Percentiles rank a stretch among this genome's conserved stretches.
Conservation (phyloP, 192 early-diverging fungal species). For the Backusella sp. region DNA sequence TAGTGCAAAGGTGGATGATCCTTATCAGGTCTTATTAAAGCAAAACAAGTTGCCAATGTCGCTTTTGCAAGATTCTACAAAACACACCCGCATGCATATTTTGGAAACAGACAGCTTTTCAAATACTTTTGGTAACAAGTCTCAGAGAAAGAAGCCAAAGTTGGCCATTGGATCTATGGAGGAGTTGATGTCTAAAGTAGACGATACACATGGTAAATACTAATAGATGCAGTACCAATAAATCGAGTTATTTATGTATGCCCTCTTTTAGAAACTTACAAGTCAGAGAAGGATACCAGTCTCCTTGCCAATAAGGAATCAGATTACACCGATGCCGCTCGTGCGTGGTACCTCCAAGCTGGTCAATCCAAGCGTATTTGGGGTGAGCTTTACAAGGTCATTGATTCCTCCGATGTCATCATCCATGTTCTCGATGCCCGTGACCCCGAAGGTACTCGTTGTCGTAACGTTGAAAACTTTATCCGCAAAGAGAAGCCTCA, state of each 20-base stretch:
- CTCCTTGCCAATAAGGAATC: constrained; percentile 72
- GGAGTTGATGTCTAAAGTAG: constrained; percentile 72
- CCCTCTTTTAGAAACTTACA: constrained; percentile 28
- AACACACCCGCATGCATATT: constrained; percentile 80
- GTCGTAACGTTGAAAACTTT: constrained; percentile 88
- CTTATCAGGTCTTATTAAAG: constrained; percentile 90
- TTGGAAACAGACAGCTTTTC: constrained; percentile 92
- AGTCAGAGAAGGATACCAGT: constrained; percentile 62
- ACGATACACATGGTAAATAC: constrained; percentile 62
- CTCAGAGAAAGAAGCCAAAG: constrained; percentile 94
- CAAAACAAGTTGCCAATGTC: constrained; percentile 97
- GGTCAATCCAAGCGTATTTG: constrained; percentile 98
- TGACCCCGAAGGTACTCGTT: constrained; percentile 95
- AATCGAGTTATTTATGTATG: not conserved
- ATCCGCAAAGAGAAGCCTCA: constrained; percentile 90
- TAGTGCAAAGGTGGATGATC: constrained; percentile 83
- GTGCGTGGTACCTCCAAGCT: constrained; percentile 88
- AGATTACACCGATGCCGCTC: constrained; percentile 70
- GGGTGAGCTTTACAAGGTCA: constrained; percentile 98
- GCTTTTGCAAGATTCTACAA: constrained; percentile 78
- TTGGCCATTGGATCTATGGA: constrained; percentile 69
- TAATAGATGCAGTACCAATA: not conserved
- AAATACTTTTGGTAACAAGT: constrained; percentile 92
- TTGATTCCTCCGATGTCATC: constrained; percentile 95
- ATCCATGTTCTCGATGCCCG: constrained; percentile 98